Evolutionary conservation across 2,329 filamentous ascomycete species (phyloP), one percentile per base, ranked within the genome.

Genomic region (Diaporthe australafricana): DNA sequence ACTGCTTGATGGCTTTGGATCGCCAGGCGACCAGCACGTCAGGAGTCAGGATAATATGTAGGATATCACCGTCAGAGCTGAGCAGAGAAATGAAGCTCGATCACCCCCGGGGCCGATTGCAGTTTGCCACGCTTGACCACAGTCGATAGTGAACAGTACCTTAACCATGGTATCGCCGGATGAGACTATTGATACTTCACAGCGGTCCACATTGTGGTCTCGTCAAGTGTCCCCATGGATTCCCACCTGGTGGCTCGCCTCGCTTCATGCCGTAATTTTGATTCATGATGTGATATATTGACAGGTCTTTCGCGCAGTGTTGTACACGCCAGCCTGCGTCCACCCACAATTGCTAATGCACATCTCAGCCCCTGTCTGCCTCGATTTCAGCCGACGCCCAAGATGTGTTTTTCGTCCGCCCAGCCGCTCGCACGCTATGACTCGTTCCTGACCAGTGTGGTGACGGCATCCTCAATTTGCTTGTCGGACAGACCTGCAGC

Each of bases 381-480:
- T 50, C 60, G 45, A 38, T n/a, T 17, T 25, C 12, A 20, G 60
- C 35, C 17, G 11, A n/a, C 14, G 27, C 38, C 25, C 12, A 42
- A 38, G 22, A 25, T 53, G 30, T 47, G 20, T 30, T 27, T 53
- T 2, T 60, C 70, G 45, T 63, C 50, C n/a, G 67, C 3, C 27
- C 4, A 17, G n/a, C 30, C 32, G 16, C 35, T 5, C 48, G 22
- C 17, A 57, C 30, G 45, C 52, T 56, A 78, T 74, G 76, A 73
- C 53, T 80, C 80, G 72, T 76, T 78, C 83, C 87, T 87, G 60
- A 90, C 88, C 72, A 91, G 81, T 45, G 84, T 83, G 50, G 87
- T 83, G 42, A 91, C 87, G 2, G 88, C 79, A 12, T 90, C 88
- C 80, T 91, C 89, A 74, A 91, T 89, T 80, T 91, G 85, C 82